Evolutionary conservation across 768 basidiomycete genomes (phyloP), one percentile per base, ranked within the genome.

Genomic region (Suillus decipiens): DNA sequence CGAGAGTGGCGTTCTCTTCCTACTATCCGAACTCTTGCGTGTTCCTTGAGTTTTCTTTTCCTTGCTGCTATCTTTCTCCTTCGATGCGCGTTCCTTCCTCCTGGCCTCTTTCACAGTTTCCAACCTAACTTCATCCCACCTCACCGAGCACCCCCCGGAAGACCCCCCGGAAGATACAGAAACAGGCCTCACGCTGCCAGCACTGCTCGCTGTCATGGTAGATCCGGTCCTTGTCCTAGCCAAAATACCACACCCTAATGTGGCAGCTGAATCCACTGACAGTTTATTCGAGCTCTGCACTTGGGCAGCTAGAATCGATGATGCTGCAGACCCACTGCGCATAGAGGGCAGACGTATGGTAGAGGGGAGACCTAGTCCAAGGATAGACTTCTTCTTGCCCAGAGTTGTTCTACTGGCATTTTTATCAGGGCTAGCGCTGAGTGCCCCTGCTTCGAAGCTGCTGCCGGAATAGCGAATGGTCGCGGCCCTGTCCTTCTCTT

Each of bases 371-470:
- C 88, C 88, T 2, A 90, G 73, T 50, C 80, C 89, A 11, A 91
- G 77, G 59, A 87, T 84, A 37, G 83, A 84, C 39, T 80, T 78
- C 69, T 88, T 89, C 82, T 86, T 88, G 0, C 50, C 59, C 54
- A 62, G 71, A 24, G 68, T 62, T 2, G 66, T 72, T 56, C 55
- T 37, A 3, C 11, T 2, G 15, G 24, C 5, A 5, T 39, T 17
- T 17, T 57, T 41, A 31, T 67, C 68, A 24, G 77, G 76, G 43
- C 75, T 77, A 10, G 78, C 74, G 59, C 76, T 82, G 66, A 84
- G 78, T 5, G 79, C 75, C n/a, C 89, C 89, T 0, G 83, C 82
- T 70, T 91, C 90, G 67, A 90, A 91, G 68, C 84, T 86, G 71
- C 86, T 86, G 2, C 83, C 80, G 2, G 88, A 89, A 64, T 78